Evolutionary conservation across 495 filamentous ascomycete genomes (phyloP).

Genomic region (Echria macrotheca): DNA sequence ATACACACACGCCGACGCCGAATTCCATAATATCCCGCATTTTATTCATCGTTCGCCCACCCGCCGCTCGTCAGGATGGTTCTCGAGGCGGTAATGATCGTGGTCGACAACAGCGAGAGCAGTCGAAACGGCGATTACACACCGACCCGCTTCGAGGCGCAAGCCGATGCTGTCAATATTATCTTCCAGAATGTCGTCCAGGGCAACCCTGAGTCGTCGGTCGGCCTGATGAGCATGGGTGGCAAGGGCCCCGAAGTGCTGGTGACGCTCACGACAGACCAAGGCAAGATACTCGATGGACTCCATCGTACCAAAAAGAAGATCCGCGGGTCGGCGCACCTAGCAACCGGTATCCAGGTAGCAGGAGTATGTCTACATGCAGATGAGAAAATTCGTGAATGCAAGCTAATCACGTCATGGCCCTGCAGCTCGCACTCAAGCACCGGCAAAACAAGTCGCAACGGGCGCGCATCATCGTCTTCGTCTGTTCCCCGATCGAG

Average conservation of each 20-base stretch:
- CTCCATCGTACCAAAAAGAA: constrained; percentile 95
- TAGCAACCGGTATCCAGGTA: constrained; percentile 90
- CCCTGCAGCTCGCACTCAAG: constrained; percentile 96
- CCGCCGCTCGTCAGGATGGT: constrained; percentile 54
- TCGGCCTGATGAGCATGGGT: constrained; percentile 98
- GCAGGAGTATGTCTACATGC: constrained; percentile 71
- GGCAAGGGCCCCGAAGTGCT: constrained; percentile 94
- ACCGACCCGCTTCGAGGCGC: constrained; percentile 91
- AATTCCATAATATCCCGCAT: too few species aligned
- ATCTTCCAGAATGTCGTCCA: constrained; percentile 92
- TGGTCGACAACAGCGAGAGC: constrained; percentile 96
- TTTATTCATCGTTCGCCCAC: too few species aligned
- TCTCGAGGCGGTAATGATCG: constrained; percentile 61
- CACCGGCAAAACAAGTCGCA: constrained; percentile 96
- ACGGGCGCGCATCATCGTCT: constrained; percentile 89
- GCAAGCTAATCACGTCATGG: too few species aligned
- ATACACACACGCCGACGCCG: too few species aligned
- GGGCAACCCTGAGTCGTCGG: constrained; percentile 91
- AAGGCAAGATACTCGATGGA: constrained; percentile 89
- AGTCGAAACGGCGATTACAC: constrained; percentile 95
- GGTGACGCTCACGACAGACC: constrained; percentile 89
- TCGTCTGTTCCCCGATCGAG: constrained; percentile 85
- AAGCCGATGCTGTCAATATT: constrained; percentile 88
- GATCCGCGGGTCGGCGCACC: constrained; percentile 78
- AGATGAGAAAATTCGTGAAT: too few species aligned